Conservation (phyloP, 441 rosid genomes). For the Aleurites moluccanus region DNA sequence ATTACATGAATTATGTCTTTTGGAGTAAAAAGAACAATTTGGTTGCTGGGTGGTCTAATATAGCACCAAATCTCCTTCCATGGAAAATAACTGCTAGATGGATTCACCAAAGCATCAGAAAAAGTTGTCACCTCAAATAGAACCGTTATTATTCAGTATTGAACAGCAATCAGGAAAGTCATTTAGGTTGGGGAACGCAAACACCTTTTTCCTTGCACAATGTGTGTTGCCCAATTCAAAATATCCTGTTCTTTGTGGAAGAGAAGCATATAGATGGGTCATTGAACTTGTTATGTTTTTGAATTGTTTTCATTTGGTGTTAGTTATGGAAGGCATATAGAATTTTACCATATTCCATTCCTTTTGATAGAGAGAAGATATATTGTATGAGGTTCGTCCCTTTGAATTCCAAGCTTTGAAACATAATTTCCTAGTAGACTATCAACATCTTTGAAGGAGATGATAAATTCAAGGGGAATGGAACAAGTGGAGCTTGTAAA, state of each 20-base stretch:
- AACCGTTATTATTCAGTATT: neutral
- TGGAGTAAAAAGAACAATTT: neutral
- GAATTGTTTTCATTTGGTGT: neutral
- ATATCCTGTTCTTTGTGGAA: neutral
- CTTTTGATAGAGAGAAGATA: neutral
- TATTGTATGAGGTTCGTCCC: too few relatives aligned
- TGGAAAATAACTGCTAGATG: neutral
- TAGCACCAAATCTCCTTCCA: neutral
- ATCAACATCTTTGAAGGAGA: neutral
- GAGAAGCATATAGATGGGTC: neutral
- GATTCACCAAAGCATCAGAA: neutral
- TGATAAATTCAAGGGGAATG: constrained; percentile 4
- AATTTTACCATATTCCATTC: neutral
- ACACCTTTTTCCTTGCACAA: too few relatives aligned
- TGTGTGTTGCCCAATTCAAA: neutral
- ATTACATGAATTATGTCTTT: neutral
- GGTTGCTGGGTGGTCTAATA: neutral
- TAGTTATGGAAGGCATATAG: neutral
- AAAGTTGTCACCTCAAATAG: neutral
- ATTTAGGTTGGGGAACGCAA: too few relatives aligned
- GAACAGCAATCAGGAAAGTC: neutral
- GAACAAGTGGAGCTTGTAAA: neutral
- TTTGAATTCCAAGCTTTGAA: too few relatives aligned
- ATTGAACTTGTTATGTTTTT: neutral
- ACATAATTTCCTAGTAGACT: too few relatives aligned